Evolutionary conservation across 345 rosid species (phyloP), one percentile per base, ranked within the genome.

Genomic region (Cardamine resedifolia): DNA sequence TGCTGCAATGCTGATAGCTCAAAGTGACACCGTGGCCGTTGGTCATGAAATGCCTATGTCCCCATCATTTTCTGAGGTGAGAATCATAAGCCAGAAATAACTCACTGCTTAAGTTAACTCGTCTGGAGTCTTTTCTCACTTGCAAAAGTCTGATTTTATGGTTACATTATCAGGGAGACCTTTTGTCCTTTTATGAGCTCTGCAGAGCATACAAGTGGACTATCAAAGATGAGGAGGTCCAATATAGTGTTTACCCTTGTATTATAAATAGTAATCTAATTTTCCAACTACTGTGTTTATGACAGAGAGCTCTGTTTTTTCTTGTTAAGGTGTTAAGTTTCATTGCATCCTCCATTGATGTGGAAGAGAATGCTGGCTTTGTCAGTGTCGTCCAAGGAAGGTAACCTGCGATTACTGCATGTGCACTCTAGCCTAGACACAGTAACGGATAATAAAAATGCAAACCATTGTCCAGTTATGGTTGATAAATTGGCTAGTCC

Each of bases 61-160:
- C 79, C 97, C 98, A 66, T 81, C 79, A 79, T 87, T 93, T 85
- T 52, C 87, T 44, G 83, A 86, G 91, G 98, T 82, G 81, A 87
- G 86, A 83, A 64, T 70, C 48, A 24, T 52, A 48, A 74, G 56
- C 75, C 58, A 65, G 64, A 71, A 65, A 61, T 50, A 45, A 58
- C 26, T 72, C 48, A 20, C 30, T 67, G 43, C 18, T 38, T 71
- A 66, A 34, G 8, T 47, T 23, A 56, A 65, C 14, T 65, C 16
- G 20, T 70, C 31, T 66, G 44, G 38, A 34, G 48, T 68, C 64
- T 71, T 18, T 36, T 58, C 34, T 41, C n/a, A 23, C 55, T 53
- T 7, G 62, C 38, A 44, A 70, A 63, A 62, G 58, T 65, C 66
- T 82, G 68, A 74, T 68, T 59, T 44, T 61, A 51, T 58, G 55